phyloP scores from a whole-genome alignment of 2,329 filamentous ascomycete genomes.

The Periconia sp. region DNA sequence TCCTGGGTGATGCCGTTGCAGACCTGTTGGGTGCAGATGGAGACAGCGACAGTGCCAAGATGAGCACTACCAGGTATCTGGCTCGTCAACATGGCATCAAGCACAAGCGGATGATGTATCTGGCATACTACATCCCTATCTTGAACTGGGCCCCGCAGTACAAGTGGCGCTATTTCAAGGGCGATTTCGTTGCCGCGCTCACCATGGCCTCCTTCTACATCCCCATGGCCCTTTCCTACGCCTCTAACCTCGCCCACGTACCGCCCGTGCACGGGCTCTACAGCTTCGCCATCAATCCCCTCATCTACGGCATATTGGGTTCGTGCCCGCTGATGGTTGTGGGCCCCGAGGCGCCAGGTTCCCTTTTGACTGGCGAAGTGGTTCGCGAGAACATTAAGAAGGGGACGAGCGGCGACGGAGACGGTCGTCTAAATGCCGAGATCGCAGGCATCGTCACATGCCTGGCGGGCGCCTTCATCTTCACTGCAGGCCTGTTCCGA shows the following conservation, averaged over 20 bases:
- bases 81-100: slow-evolving; percentile 73
- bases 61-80: slow-evolving; percentile 71
- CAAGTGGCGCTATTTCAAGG: slow-evolving; percentile 75
- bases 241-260: slow-evolving; percentile 88
- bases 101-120: slow-evolving; percentile 77
- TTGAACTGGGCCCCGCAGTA: slow-evolving; percentile 91
- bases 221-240: slow-evolving; percentile 92
- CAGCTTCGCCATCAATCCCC: slow-evolving; percentile 87
- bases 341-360: slow-evolving; percentile 91
- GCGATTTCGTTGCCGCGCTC: slow-evolving; percentile 83
- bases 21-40: slow-evolving; percentile 50
- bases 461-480: slow-evolving; percentile 82
- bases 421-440: slow-evolving; percentile 73
- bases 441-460: slow-evolving; percentile 87
- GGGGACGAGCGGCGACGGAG: slow-evolving; percentile 65
- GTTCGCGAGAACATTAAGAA: slow-evolving; percentile 75
- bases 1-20: slow-evolving; percentile 46
- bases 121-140: slow-evolving; percentile 91
- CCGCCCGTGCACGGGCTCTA: slow-evolving; percentile 94
- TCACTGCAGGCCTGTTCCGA: slow-evolving; percentile 81
- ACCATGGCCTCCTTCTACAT: slow-evolving; percentile 99
- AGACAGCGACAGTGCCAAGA: slow-evolving; percentile 48
- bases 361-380: slow-evolving; percentile 83
- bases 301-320: slow-evolving; percentile 88
- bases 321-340: slow-evolving; percentile 93